Base-by-base conservation (phyloP, 192 early-diverging fungal genomes). In the Polychytrium aggregatum region DNA sequence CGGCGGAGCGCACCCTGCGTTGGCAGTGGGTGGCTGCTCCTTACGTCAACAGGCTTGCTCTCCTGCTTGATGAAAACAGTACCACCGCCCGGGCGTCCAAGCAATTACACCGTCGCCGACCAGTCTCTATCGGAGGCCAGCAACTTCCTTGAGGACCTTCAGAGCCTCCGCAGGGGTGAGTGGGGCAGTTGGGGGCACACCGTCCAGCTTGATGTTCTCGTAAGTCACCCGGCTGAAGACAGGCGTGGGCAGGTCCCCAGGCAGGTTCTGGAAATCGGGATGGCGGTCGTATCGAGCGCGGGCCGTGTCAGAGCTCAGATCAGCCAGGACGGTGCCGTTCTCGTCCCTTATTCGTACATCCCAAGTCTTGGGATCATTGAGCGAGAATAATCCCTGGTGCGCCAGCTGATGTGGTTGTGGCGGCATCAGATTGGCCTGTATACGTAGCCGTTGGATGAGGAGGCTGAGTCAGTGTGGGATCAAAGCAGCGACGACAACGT, bases 401-500 rank as follows among this genome's bases (percentile, higher is more conserved):
- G 79, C 62, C 43, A 72, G 63, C 36, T 78, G 76, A 36, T 50
- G 64, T 22, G 83, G 81, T 37, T 52, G 53, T 31, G 65, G 65
- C 24, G 83, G 83, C 57, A 85, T 69, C 10, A 85, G 48, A 30
- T 63, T 68, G 33, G 68, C 74, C 81, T 83, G 58, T 29, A 24
- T 24, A 24, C 35, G 20, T 25, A 11, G 18, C 35, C 25, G 18
- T 11, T 33, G 11, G 4, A 11, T 11, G 31, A 8, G 6, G 6
- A 33, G 31, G 4, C 4, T 33, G 31, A 4, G 31, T 33, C 31
- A 33, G 31, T 33, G 11, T 33, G 31, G 6, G 11, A 11, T 11
- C 31, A 33, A 11, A 8, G 11, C 11, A 11, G 6, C 4, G 31
- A 4, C 31, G 11, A 11, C 11, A 33, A 8, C 6, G 6, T 8